A percentile compares a stretch with the other conserved stretches of the same genome.
Evolutionary conservation across 768 basidiomycete genomes (phyloP).

Genomic region (Clathrus columnatus): DNA sequence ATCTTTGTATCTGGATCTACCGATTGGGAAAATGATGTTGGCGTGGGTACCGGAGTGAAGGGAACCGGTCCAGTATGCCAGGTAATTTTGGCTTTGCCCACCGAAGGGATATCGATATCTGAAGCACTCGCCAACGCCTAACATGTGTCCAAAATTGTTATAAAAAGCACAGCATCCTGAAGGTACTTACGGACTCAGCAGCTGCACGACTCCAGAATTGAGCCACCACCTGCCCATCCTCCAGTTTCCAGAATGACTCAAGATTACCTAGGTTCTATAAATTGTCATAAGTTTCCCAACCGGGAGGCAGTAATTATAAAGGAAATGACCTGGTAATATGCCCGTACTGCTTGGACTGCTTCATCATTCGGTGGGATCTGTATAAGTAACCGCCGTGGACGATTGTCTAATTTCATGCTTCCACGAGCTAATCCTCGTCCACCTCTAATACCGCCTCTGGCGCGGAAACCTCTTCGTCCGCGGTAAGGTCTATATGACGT

Average conservation of each 20-base stretch:
- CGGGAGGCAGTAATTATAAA: constrained; percentile 10
- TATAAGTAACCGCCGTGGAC: constrained; percentile 71
- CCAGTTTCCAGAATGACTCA: constrained; percentile 49
- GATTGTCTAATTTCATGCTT: constrained; percentile 86
- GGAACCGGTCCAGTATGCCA: constrained; percentile 44
- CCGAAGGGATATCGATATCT: constrained; percentile 55
- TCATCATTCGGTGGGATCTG: constrained; percentile 44
- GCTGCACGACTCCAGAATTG: constrained; percentile 61
- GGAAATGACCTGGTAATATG: constrained; percentile 69
- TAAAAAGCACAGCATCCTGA: neutral
- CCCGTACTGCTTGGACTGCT: constrained; percentile 48
- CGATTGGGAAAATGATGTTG: neutral
- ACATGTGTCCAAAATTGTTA: constrained; percentile 11
- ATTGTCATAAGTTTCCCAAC: neutral
- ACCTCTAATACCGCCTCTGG: constrained; percentile 45
- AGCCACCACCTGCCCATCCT: constrained; percentile 53
- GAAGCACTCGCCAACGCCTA: constrained; percentile 68
- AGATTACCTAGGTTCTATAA: constrained; percentile 59
- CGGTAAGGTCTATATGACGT: constrained; percentile 39
- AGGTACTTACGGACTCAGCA: constrained; percentile 60
- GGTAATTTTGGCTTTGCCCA: constrained; percentile 56
- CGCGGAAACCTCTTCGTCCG: constrained; percentile 61
- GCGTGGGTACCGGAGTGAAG: neutral
- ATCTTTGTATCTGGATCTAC: neutral
- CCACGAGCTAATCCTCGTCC: constrained; percentile 59